Conservation (phyloP, 2,329 filamentous ascomycete species). For the Xylaria sp. region DNA sequence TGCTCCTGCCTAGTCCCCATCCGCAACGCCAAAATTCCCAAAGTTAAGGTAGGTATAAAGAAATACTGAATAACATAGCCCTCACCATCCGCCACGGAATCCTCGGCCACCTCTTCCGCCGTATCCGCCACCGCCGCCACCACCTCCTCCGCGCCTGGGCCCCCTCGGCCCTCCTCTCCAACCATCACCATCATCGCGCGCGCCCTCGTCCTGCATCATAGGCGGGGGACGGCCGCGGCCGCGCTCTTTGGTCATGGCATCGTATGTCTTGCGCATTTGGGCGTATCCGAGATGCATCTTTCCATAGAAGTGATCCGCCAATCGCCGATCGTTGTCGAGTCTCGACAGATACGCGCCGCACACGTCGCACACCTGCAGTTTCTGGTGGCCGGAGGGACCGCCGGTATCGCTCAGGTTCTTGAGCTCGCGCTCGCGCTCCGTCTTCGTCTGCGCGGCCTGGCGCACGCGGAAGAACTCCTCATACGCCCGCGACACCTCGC, state of each 20-base stretch:
- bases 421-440: conserved; percentile 79
- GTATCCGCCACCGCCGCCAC: conserved; percentile 46
- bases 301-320: conserved; percentile 97
- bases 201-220: conserved; percentile 40
- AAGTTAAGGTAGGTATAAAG: conserved; percentile 15
- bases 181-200: conserved; percentile 43
- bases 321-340: conserved; percentile 85
- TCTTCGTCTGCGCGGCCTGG: conserved; percentile 73
- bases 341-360: conserved; percentile 91
- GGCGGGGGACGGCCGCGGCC: conserved; percentile 54
- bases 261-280: conserved; percentile 92
- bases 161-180: conserved; percentile 44
- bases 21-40: conserved; percentile 26
- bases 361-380: conserved; percentile 96
- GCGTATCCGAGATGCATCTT: conserved; percentile 99
- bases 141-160: conserved; percentile 47
- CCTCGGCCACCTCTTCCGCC: conserved; percentile 35
- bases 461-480: conserved; percentile 85
- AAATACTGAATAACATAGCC: neutral
- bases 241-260: conserved; percentile 80
- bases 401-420: conserved; percentile 87
- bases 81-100: conserved; percentile 41
- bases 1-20: conserved; percentile 10
- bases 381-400: conserved; percentile 91
- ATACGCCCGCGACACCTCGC: conserved; percentile 73